Conservation (phyloP, 257 asterid genomes). For the Penstemon davidsonii region DNA sequence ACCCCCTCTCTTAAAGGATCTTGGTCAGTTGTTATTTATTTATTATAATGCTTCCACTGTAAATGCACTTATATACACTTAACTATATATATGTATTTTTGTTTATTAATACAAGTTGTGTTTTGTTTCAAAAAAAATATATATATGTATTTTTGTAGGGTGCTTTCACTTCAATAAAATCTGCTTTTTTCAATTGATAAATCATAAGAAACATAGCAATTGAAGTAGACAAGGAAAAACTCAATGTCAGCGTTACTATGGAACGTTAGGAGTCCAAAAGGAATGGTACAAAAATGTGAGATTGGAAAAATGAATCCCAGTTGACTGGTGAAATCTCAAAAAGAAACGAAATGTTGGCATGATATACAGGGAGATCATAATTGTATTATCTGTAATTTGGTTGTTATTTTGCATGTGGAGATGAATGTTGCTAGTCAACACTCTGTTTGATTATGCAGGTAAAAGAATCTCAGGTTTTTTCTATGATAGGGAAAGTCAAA, state of each 20-base stretch:
- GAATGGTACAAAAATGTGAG: neutral
- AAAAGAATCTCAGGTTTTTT: neutral
- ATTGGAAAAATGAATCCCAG: neutral
- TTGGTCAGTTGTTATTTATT: neutral
- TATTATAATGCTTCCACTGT: neutral
- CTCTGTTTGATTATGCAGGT: too few species aligned
- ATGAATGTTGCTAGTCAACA: neutral
- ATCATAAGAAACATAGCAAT: neutral
- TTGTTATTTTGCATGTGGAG: neutral
- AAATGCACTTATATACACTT: neutral
- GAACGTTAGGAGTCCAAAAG: neutral
- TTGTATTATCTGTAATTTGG: neutral
- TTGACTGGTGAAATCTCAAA: neutral
- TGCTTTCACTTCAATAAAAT: neutral
- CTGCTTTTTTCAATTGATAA: too few species aligned
- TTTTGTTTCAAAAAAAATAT: too few species aligned
- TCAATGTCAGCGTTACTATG: neutral
- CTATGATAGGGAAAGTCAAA: neutral
- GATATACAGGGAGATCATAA: too few species aligned
- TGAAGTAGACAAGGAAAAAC: neutral
- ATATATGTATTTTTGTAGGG: neutral
- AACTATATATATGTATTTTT: neutral
- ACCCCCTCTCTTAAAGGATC: constrained; percentile 11
- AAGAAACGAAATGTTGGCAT: neutral
- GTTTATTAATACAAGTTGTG: neutral